phyloP scores from a whole-genome alignment of 2,329 filamentous ascomycete genomes.

The Shiraia bambusicola region DNA sequence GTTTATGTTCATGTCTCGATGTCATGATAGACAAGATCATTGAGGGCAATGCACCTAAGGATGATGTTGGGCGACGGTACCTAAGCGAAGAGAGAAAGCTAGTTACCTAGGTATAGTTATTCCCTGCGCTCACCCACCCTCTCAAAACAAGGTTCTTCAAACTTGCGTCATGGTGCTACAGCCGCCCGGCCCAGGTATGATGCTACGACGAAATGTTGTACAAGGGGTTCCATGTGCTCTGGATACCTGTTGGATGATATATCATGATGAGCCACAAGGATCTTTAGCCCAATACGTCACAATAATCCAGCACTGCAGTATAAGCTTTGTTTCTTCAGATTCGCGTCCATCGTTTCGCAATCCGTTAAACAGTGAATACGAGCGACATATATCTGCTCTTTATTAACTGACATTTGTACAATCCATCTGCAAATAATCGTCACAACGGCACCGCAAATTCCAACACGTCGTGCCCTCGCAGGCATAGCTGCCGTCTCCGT shows the following conservation, averaged over 20 bases:
- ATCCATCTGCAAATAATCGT: constrained; percentile 3
- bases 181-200: constrained; percentile 12
- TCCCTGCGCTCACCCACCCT: constrained; percentile 1
- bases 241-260: constrained; percentile 13
- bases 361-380: not conserved
- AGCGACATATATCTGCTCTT: not conserved
- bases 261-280: constrained; percentile 4
- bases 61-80: too few relatives aligned
- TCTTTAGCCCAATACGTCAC: constrained; percentile 19
- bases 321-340: constrained; percentile 7
- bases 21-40: constrained; percentile 4
- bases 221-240: constrained; percentile 25
- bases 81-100: not conserved
- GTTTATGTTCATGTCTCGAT: not conserved
- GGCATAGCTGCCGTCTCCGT: constrained; percentile 38
- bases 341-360: constrained; percentile 8
- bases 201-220: constrained; percentile 16
- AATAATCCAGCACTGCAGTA: constrained; percentile 7
- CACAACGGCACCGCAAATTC: constrained; percentile 35
- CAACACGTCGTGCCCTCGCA: constrained; percentile 39
- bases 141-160: constrained; percentile 27
- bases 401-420: constrained; percentile 6
- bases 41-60: too few relatives aligned
- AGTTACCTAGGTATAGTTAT: not conserved
- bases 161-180: constrained; percentile 21